Evolutionary conservation across 352 stramenopile genomes (phyloP).

Genomic region (Phytopythium oedochilum): DNA sequence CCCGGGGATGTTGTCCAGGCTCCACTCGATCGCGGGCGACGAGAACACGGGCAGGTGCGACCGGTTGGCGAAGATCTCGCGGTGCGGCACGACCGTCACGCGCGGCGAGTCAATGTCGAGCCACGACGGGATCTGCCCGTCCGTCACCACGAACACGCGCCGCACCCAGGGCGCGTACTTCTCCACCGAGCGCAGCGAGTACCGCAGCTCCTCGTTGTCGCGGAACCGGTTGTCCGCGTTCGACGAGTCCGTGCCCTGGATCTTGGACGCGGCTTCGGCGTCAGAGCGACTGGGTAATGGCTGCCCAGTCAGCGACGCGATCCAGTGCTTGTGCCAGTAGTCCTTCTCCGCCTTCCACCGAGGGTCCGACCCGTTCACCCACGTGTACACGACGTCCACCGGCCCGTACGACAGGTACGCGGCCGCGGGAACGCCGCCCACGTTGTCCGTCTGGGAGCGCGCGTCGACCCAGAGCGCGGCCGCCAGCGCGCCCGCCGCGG

Average conservation of each 20-base stretch:
- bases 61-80: conserved; percentile 87
- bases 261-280: conserved; percentile 23
- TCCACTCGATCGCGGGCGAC: conserved; percentile 93
- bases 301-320: conserved; percentile 77
- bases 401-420: conserved; percentile 70
- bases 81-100: conserved; percentile 87
- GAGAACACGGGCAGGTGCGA: conserved; percentile 92
- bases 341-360: conserved; percentile 89
- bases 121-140: conserved; percentile 93
- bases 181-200: conserved; percentile 90
- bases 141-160: conserved; percentile 93
- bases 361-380: conserved; percentile 94
- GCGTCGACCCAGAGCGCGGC: neutral
- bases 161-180: conserved; percentile 95
- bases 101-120: conserved; percentile 82
- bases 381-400: conserved; percentile 96
- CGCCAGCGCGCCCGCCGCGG: neutral
- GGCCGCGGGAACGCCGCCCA: conserved; percentile 49
- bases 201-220: conserved; percentile 93
- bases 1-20: conserved; percentile 91
- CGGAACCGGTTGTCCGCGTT: conserved; percentile 91
- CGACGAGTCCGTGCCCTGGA: conserved; percentile 63
- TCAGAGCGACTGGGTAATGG: conserved; percentile 50
- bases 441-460: conserved; percentile 26
- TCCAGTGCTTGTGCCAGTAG: conserved; percentile 88